Conservation (phyloP, 495 filamentous ascomycete genomes). For the Penicillium lagena region DNA sequence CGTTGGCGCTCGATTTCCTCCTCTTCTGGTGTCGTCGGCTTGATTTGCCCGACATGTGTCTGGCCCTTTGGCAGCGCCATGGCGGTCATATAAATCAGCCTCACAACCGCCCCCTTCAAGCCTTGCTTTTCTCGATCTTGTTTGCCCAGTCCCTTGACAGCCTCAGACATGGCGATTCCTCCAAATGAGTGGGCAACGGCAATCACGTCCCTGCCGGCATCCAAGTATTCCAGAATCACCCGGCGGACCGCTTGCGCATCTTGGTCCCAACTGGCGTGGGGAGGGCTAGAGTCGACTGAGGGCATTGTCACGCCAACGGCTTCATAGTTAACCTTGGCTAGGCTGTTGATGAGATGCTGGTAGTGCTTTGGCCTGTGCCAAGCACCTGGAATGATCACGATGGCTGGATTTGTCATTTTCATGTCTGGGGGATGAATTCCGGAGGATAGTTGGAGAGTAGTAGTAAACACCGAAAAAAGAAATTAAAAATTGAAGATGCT, state of each 20-base stretch:
- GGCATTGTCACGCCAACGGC: conserved; percentile 20
- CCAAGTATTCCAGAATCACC: conserved; percentile 16
- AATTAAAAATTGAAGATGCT: no score
- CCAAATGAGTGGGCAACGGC: conserved; percentile 34
- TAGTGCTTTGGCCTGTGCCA: conserved; percentile 38
- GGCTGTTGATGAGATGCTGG: conserved; percentile 21
- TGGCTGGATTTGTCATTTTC: conserved; percentile 17
- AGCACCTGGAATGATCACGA: conserved; percentile 35
- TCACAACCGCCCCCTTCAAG: conserved; percentile 29
- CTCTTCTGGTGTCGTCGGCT: conserved; percentile 14
- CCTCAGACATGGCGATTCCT: conserved; percentile 29
- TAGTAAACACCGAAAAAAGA: no score
- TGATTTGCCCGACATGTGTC: conserved; percentile 15
- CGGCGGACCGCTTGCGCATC: conserved; percentile 20
- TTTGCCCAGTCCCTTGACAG: conserved; percentile 28
- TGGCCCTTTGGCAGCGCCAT: conserved; percentile 22
- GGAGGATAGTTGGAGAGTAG: no score
- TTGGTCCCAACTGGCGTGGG: conserved; percentile 18
- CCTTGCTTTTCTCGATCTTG: conserved; percentile 29
- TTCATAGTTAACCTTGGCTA: conserved; percentile 20
- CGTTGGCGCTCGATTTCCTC: conserved; percentile 17
- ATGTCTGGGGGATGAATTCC: no score
- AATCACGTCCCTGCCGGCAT: conserved; percentile 27
- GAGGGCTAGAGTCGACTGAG: conserved; percentile 21
- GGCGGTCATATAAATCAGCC: conserved; percentile 32